Evolutionary conservation across 495 filamentous ascomycete genomes (phyloP).

Genomic region (Bryoglossum gracile): DNA sequence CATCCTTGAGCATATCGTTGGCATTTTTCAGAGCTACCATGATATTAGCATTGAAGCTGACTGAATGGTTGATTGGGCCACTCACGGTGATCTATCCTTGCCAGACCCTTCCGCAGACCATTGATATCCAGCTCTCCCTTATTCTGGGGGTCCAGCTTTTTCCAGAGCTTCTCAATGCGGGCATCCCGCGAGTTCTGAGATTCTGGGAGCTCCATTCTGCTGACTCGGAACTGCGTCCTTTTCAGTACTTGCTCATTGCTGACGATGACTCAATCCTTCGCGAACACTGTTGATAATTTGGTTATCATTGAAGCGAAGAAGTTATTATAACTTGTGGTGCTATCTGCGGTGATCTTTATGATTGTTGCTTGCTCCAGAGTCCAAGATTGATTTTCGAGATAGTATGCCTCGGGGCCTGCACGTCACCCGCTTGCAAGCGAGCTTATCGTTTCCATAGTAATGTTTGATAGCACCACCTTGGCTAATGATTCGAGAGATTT

Average conservation of each 20-base stretch:
- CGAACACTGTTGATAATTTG: slow-evolving; percentile 2
- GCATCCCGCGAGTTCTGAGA: slow-evolving; percentile 65
- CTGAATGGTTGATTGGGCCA: slow-evolving; percentile 13
- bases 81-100: slow-evolving; percentile 90
- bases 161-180: slow-evolving; percentile 75
- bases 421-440: too few relatives aligned
- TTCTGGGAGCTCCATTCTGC: slow-evolving; percentile 43
- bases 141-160: slow-evolving; percentile 63
- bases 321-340: background rate
- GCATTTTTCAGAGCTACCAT: slow-evolving; percentile 83
- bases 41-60: slow-evolving; percentile 5
- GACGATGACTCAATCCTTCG: background rate
- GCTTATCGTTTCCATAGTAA: too few relatives aligned
- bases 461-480: too few relatives aligned
- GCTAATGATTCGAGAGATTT: too few relatives aligned
- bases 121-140: slow-evolving; percentile 75
- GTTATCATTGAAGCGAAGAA: slow-evolving; percentile 8
- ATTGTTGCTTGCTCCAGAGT: too few relatives aligned
- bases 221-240: slow-evolving; percentile 14
- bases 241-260: slow-evolving; percentile 21
- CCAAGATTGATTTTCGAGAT: too few relatives aligned
- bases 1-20: slow-evolving; percentile 71
- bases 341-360: too few relatives aligned
- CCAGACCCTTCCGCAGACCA: slow-evolving; percentile 75
- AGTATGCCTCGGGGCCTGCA: too few relatives aligned